Percentiles rank a stretch among this genome's conserved stretches.
Evolutionary conservation across 345 rosid genomes (phyloP).

Genomic region (Eucalyptus victrix): DNA sequence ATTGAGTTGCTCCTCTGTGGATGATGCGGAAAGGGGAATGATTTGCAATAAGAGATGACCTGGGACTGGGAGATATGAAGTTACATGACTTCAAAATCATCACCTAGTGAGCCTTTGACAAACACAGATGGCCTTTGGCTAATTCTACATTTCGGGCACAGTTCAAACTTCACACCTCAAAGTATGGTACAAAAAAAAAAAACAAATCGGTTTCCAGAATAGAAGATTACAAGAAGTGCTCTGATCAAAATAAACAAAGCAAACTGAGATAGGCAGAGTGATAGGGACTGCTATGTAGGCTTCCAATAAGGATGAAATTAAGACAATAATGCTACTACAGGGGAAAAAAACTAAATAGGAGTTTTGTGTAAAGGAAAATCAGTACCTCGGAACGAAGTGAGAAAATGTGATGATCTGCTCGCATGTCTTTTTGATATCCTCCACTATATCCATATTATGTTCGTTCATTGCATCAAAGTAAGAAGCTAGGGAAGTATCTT

Average conservation of each 20-base stretch:
- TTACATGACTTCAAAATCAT: background rate
- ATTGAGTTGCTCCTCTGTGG: background rate
- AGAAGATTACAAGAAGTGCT: background rate
- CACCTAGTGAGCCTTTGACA: background rate
- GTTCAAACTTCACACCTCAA: background rate
- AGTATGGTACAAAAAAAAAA: background rate
- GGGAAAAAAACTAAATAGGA: background rate
- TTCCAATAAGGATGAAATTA: background rate
- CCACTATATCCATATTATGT: slow-evolving; percentile 10
- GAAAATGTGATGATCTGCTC: slow-evolving; percentile 48
- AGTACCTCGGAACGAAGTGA: slow-evolving; percentile 61
- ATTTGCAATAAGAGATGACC: background rate
- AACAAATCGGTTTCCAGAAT: background rate
- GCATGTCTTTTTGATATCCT: slow-evolving; percentile 24
- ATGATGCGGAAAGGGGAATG: background rate
- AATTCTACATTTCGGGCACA: background rate
- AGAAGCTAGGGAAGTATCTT: slow-evolving; percentile 36
- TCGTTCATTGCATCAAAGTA: slow-evolving; percentile 50
- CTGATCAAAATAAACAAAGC: background rate
- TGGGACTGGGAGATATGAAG: background rate
- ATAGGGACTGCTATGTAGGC: background rate
- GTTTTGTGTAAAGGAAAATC: background rate
- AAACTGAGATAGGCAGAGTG: background rate
- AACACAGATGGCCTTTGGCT: background rate
- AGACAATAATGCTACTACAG: background rate